These are phyloP conservation scores for Aspergillus taichungensis DNA, from an alignment of 495 filamentous ascomycete species.

Conservation along the genomic window DNA sequence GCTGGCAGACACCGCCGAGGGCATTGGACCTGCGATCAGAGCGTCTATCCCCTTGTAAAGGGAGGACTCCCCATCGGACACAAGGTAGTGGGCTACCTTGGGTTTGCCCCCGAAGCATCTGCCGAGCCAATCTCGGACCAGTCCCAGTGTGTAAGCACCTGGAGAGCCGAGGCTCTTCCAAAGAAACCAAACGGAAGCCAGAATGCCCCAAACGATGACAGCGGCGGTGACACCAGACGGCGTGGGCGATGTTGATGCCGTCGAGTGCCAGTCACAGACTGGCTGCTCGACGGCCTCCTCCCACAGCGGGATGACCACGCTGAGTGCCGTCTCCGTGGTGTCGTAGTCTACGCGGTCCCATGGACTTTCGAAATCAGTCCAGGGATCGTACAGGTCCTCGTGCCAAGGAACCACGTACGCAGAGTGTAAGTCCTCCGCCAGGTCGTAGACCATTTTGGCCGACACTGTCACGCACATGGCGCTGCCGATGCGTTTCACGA, in stretches of 20 bases:
- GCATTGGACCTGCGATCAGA: not conserved
- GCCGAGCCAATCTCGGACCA: not conserved
- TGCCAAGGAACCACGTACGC: not conserved
- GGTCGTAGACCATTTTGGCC: not conserved
- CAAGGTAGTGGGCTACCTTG: slow-evolving; percentile 2
- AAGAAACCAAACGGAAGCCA: not conserved
- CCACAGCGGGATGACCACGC: not conserved
- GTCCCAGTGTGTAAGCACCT: slow-evolving; percentile 2
- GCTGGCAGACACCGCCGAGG: not conserved
- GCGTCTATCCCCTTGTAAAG: slow-evolving; percentile 1
- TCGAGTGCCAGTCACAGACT: not conserved
- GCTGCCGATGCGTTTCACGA: slow-evolving; percentile 1
- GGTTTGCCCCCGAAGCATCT: not conserved
- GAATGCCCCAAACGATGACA: not conserved
- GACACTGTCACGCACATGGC: not conserved
- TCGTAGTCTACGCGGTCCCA: not conserved
- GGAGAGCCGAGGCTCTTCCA: not conserved
- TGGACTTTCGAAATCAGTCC: not conserved
- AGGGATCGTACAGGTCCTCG: not conserved
- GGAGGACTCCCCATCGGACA: not conserved
- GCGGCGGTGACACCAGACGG: not conserved
- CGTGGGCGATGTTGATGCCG: not conserved
- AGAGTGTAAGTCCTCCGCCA: slow-evolving; percentile 1
- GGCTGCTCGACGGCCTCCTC: slow-evolving; percentile 1
- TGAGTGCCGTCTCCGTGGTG: not conserved